These are phyloP conservation scores for Macadamia tetraphylla DNA, from an alignment of 164 flowering plant genomes.

Conservation along the genomic window DNA sequence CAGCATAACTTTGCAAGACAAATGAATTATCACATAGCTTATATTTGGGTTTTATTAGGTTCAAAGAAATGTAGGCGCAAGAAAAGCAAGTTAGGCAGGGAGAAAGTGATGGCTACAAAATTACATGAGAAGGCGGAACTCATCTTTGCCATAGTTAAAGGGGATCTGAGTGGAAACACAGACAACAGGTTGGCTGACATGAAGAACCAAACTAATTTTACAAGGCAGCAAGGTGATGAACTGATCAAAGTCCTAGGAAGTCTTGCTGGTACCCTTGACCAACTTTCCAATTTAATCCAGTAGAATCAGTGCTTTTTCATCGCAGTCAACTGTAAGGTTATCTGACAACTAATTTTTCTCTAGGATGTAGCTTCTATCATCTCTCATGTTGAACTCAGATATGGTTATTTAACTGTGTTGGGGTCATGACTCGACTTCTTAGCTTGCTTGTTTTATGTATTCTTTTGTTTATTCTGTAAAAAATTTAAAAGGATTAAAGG, in stretches of 20 bases:
- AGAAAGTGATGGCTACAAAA: conserved; percentile 21
- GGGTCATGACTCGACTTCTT: no score
- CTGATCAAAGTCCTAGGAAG: conserved; percentile 46
- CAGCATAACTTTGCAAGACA: background rate
- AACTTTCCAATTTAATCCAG: conserved; percentile 23
- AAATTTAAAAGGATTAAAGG: no score
- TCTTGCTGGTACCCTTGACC: conserved; percentile 29
- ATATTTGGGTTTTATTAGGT: conserved; percentile 6
- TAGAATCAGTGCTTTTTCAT: conserved; percentile 1
- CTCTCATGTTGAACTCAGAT: no score
- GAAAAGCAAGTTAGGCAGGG: conserved; percentile 2
- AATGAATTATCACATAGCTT: no score
- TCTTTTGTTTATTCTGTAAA: no score
- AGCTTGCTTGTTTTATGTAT: no score
- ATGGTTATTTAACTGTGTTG: no score
- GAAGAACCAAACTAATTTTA: conserved; percentile 19
- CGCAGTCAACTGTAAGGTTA: background rate
- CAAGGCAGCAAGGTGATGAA: conserved; percentile 47
- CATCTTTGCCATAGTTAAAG: conserved; percentile 35
- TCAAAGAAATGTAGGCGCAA: background rate
- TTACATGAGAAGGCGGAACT: conserved; percentile 27
- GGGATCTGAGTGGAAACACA: conserved; percentile 20
- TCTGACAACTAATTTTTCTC: no score
- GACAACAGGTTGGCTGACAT: conserved; percentile 14
- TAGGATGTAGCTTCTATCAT: no score